Evolutionary conservation across 768 basidiomycete genomes (phyloP).

Genomic region (Collybia sordida): DNA sequence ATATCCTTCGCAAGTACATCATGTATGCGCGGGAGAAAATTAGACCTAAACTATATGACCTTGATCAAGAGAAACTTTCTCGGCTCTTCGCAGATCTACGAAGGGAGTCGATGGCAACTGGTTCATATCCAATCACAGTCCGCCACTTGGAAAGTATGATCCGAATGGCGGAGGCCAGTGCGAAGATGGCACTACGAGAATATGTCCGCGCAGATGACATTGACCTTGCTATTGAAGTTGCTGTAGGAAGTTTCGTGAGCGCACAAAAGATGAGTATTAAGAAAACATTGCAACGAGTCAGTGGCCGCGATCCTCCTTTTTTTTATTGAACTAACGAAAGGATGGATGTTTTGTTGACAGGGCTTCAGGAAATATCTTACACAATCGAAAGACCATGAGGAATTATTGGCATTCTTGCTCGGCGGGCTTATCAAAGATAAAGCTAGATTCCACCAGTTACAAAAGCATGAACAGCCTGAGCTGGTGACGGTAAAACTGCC

Average conservation of each 20-base stretch:
- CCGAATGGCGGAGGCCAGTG: constrained; percentile 97
- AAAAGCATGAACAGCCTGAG: constrained; percentile 75
- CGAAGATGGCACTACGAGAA: constrained; percentile 97
- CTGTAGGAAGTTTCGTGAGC: constrained; percentile 91
- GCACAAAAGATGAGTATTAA: constrained; percentile 99
- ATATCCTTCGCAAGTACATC: constrained; percentile 94
- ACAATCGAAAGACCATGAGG: constrained; percentile 94
- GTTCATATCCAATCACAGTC: constrained; percentile 98
- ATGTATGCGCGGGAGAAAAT: constrained; percentile 97
- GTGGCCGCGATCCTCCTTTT: constrained; percentile 21
- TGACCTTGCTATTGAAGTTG: constrained; percentile 94
- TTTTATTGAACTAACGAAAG: neutral
- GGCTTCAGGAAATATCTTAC: constrained; percentile 98
- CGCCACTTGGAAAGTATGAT: constrained; percentile 99
- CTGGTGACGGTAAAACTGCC: constrained; percentile 71
- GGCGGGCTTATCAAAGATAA: constrained; percentile 93
- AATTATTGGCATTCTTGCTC: constrained; percentile 90
- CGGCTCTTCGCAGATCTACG: constrained; percentile 94
- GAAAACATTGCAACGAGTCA: constrained; percentile 91
- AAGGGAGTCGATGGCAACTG: constrained; percentile 93
- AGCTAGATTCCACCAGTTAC: constrained; percentile 79
- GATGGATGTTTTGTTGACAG: constrained; percentile 35
- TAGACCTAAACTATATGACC: constrained; percentile 87
- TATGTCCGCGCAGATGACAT: constrained; percentile 96
- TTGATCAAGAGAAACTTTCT: constrained; percentile 94